These are phyloP conservation scores for Crithidia expoeki DNA, from an alignment of 208 protist species.

Conservation along the genomic window DNA sequence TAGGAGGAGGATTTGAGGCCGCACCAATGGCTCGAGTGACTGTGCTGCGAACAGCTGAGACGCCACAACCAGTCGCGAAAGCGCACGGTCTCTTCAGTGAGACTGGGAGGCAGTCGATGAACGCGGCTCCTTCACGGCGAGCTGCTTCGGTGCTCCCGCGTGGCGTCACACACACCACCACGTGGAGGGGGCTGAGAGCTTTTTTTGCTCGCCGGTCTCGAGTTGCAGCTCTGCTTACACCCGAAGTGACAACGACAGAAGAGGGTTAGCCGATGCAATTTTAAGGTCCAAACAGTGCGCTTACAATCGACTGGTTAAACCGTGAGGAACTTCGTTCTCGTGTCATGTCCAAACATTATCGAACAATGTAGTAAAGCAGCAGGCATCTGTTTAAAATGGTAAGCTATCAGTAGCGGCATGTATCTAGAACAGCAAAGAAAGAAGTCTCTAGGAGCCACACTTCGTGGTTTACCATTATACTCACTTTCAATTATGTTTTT, in stretches of 20 bases:
- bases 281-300: neutral
- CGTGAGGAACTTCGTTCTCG: neutral
- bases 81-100: neutral
- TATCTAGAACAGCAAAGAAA: too few relatives aligned
- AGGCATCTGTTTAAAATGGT: too few relatives aligned
- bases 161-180: constrained; percentile 15
- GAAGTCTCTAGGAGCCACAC: too few relatives aligned
- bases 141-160: constrained; percentile 11
- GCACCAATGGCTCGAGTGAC: neutral
- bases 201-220: constrained; percentile 23
- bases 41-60: neutral
- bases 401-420: too few relatives aligned
- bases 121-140: neutral
- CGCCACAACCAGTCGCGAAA: neutral
- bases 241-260: neutral
- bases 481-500: too few relatives aligned
- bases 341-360: too few relatives aligned
- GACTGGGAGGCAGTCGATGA: neutral
- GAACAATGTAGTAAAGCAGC: too few relatives aligned
- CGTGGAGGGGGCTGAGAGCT: constrained; percentile 17
- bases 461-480: too few relatives aligned
- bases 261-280: neutral
- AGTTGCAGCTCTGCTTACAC: constrained; percentile 7
- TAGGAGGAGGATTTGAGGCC: neutral
- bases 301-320: constrained; percentile 4